Conservation (phyloP, 441 rosid species). For the Sinapis alba region DNA sequence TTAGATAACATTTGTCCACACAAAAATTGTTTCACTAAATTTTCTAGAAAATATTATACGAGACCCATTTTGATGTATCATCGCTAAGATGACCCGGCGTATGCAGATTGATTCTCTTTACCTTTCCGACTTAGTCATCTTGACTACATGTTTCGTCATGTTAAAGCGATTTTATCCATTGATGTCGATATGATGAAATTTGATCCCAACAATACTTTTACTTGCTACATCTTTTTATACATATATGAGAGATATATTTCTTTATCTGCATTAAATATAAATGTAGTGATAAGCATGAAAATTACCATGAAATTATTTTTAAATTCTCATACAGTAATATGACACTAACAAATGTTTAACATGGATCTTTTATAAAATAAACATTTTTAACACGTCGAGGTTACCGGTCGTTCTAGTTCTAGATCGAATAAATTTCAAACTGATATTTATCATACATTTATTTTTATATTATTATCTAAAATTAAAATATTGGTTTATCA, state of each 20-base stretch:
- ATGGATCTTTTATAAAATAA: neutral
- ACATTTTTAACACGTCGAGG: neutral
- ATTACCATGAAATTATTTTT: neutral
- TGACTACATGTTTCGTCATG: neutral
- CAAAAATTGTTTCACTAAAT: too few species aligned
- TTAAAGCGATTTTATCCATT: neutral
- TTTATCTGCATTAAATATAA: neutral
- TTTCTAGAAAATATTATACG: neutral
- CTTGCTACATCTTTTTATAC: too few species aligned
- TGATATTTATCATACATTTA: neutral
- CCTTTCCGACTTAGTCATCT: neutral
- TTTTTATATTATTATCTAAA: neutral
- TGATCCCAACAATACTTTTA: too few species aligned
- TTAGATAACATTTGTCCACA: neutral
- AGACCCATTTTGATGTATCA: neutral
- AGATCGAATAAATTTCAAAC: neutral
- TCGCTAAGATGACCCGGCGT: too few species aligned
- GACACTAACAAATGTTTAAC: neutral
- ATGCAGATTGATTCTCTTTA: neutral
- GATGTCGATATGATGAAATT: neutral
- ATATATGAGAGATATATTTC: neutral
- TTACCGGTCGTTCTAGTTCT: neutral
- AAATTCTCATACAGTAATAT: neutral
- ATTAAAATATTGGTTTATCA: neutral
- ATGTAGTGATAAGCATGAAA: neutral